phyloP scores from a whole-genome alignment of 2,329 filamentous ascomycete genomes.

The Stagonosporopsis chrysanthemi region DNA sequence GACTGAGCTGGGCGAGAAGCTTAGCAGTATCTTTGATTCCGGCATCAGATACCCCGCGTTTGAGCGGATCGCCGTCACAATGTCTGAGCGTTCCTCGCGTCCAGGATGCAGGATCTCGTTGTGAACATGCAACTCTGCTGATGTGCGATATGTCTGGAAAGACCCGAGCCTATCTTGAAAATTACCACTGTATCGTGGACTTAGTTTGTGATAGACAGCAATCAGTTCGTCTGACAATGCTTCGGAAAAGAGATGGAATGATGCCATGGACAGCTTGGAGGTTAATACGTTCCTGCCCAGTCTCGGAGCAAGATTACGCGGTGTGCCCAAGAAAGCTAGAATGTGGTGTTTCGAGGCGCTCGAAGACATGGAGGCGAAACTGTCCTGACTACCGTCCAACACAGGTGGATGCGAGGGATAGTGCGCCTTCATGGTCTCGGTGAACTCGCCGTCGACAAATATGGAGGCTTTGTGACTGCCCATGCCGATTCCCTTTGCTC shows the following conservation, averaged over 20 bases:
- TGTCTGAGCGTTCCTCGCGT: constrained; percentile 90
- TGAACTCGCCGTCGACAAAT: constrained; percentile 92
- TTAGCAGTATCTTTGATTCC: constrained; percentile 82
- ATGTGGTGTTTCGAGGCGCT: constrained; percentile 70
- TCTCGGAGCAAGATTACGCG: constrained; percentile 81
- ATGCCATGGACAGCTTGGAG: constrained; percentile 88
- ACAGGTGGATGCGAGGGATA: constrained; percentile 81
- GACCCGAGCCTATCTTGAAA: constrained; percentile 96
- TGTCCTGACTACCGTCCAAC: constrained; percentile 68
- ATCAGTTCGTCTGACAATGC: constrained; percentile 89
- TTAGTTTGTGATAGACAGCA: constrained; percentile 88
- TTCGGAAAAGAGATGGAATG: constrained; percentile 87
- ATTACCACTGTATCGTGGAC: constrained; percentile 91
- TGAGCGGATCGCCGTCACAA: constrained; percentile 83
- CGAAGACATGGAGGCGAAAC: constrained; percentile 73
- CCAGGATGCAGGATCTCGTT: constrained; percentile 91
- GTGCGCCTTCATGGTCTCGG: constrained; percentile 87
- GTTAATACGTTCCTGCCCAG: constrained; percentile 75
- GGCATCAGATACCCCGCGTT: constrained; percentile 83
- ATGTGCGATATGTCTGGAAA: constrained; percentile 95
- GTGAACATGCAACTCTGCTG: constrained; percentile 85
- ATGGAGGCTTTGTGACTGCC: constrained; percentile 82
- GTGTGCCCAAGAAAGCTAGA: constrained; percentile 92
- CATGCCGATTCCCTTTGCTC: constrained; percentile 70
- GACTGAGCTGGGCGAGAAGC: constrained; percentile 80